Evolutionary conservation across 805 yeast species (phyloP).

Genomic region (Nakazawaea ambrosiae): DNA sequence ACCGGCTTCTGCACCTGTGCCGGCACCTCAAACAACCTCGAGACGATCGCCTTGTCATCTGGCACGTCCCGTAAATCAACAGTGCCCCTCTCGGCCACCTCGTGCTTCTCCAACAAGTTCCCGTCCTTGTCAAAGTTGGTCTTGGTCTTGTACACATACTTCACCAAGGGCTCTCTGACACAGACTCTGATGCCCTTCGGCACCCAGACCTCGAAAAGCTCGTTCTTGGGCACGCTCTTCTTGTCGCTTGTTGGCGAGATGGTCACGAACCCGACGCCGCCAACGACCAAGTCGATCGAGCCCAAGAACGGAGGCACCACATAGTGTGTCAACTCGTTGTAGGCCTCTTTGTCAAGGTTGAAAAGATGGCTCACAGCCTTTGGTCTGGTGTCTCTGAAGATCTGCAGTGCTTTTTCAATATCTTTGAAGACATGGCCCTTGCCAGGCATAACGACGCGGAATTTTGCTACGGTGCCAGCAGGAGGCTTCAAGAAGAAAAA

Average conservation of each 20-base stretch:
- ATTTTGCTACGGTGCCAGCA: conserved; percentile 35
- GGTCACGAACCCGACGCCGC: conserved; percentile 57
- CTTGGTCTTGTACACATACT: conserved; percentile 19
- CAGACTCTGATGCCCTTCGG: conserved; percentile 50
- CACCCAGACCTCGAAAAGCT: conserved; percentile 41
- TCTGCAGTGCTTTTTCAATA: conserved; percentile 23
- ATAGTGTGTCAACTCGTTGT: conserved; percentile 31
- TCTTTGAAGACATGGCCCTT: conserved; percentile 26
- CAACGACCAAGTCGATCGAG: conserved; percentile 54
- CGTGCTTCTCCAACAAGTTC: conserved; percentile 12
- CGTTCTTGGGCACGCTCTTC: conserved; percentile 14
- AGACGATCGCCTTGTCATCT: conserved; percentile 16
- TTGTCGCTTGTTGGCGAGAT: conserved; percentile 50
- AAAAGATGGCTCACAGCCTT: conserved; percentile 19
- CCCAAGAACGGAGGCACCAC: conserved; percentile 70
- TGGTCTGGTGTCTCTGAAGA: conserved; percentile 16
- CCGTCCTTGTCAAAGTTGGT: conserved; percentile 14
- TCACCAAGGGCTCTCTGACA: conserved; percentile 31
- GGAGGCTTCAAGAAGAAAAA: conserved; percentile 54
- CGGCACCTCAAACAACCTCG: conserved; percentile 17
- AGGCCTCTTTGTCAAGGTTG: conserved; percentile 18
- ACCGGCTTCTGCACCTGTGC: conserved; percentile 7
- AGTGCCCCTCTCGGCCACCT: conserved; percentile 12
- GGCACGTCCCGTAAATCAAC: conserved; percentile 13
- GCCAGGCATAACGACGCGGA: conserved; percentile 37